These are phyloP conservation scores for Haplosporangium gracile DNA, from an alignment of 192 early-diverging fungal species.

Conservation along the genomic window DNA sequence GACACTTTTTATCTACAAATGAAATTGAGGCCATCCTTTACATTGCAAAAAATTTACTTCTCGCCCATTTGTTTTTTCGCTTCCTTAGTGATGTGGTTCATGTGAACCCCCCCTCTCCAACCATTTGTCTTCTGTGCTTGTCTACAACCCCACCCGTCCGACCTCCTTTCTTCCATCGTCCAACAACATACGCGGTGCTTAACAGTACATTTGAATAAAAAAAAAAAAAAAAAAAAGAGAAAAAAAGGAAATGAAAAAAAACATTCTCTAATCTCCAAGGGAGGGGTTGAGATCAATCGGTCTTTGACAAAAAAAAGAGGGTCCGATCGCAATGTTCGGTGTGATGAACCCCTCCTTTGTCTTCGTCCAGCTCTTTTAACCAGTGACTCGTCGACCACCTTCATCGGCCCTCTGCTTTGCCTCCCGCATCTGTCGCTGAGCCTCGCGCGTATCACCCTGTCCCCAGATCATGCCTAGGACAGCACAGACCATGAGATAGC, in stretches of 20 bases:
- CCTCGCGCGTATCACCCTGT: conserved; percentile 18
- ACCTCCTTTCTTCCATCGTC: too few species aligned
- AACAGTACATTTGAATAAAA: too few species aligned
- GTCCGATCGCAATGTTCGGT: conserved; percentile 9
- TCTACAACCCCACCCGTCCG: not conserved
- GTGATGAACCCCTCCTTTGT: conserved; percentile 14
- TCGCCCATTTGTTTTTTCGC: not conserved
- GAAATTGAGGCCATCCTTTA: too few species aligned
- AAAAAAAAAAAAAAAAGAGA: too few species aligned
- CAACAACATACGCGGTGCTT: too few species aligned
- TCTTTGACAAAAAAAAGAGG: too few species aligned
- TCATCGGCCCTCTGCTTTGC: not conserved
- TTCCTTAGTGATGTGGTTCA: conserved; percentile 43
- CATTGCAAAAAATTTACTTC: too few species aligned
- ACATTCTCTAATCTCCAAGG: too few species aligned
- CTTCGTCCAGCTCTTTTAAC: not conserved
- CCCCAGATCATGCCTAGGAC: conserved; percentile 75
- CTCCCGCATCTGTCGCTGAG: not conserved
- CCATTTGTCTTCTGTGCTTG: not conserved
- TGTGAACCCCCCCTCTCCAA: not conserved
- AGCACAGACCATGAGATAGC: conserved; percentile 57
- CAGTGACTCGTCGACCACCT: not conserved
- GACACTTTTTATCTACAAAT: not conserved
- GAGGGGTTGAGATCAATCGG: too few species aligned
- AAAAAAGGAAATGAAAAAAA: too few species aligned